phyloP scores from a whole-genome alignment of 2,329 filamentous ascomycete genomes.

The Aulographum hederae region DNA sequence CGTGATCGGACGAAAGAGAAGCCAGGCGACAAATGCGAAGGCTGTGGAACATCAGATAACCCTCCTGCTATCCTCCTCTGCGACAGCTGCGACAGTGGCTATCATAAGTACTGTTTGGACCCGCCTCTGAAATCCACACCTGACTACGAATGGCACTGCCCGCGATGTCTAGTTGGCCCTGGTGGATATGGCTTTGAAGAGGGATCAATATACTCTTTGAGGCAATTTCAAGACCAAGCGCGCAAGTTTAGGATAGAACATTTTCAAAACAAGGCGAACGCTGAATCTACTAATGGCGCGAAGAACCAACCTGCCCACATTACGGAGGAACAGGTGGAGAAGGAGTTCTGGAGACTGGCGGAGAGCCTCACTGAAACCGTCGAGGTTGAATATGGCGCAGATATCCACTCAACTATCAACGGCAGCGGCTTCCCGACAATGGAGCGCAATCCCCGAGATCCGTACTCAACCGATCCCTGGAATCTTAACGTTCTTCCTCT shows the following conservation, averaged over 20 bases:
- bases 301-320: too few relatives aligned
- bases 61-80: conserved; percentile 55
- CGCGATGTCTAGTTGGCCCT: conserved; percentile 84
- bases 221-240: conserved; percentile 90
- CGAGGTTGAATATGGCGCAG: conserved; percentile 93
- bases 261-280: conserved; percentile 67
- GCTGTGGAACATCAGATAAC: not conserved
- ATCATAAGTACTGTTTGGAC: conserved; percentile 76
- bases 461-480: conserved; percentile 83
- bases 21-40: conserved; percentile 30
- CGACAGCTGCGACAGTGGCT: conserved; percentile 81
- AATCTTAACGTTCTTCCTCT: conserved; percentile 88
- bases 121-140: conserved; percentile 62
- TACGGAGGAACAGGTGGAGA: conserved; percentile 88
- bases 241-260: conserved; percentile 89
- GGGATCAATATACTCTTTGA: conserved; percentile 84
- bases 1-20: conserved; percentile 38
- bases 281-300: too few relatives aligned
- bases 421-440: conserved; percentile 92
- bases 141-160: conserved; percentile 87
- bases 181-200: conserved; percentile 97
- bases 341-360: conserved; percentile 91
- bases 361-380: conserved; percentile 89
- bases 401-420: conserved; percentile 95
- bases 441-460: conserved; percentile 72